Base-by-base conservation (phyloP, 2,329 filamentous ascomycete genomes). In the Epichloe typhina region DNA sequence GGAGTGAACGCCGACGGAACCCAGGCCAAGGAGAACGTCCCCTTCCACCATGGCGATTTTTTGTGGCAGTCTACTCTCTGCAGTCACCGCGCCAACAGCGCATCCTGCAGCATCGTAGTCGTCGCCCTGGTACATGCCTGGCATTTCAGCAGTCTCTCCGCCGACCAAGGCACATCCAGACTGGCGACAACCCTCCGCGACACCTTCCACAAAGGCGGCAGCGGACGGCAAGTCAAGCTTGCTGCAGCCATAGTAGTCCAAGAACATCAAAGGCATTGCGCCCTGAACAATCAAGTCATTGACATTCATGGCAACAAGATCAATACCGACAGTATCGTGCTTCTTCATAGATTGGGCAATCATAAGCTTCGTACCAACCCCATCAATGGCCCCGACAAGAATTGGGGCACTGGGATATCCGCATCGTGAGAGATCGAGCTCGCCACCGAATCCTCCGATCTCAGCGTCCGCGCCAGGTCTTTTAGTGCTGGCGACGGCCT, bases 301-400 rank as follows among this genome's bases (percentile, higher is more conserved):
- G 64, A 97, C 93, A 67, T 96, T 97, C 91, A 97, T 97, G 58
- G 93, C 93, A 4, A 98, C 93, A 37, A 98, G 79, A 65, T 98
- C 93, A 59, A 98, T 89, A 54, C 93, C 93, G 11, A 98, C 91
- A 3, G 90, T 95, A 67, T 91, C 83, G 69, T 96, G 93, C 70
- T 94, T 88, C 59, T 82, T 78, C 72, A 94, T 86, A 12, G 82
- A 80, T 65, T 96, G 91, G 0, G 93, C 93, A 61, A 98, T 88
- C 76, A 94, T 94, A 60, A 97, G 83, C 73, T 97, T 97, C 46
- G 91, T 97, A 53, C 91, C 93, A 38, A 97, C 89, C 49, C 93
- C 93, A 64, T 98, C 93, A 56, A 96, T 97, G 53, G 89, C 90
- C 50, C 87, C 87, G n/a, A 97, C 88, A 26, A 97, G 71, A 51